Conservation (phyloP, 2,329 filamentous ascomycete genomes). For the Aureobasidium sp. region DNA sequence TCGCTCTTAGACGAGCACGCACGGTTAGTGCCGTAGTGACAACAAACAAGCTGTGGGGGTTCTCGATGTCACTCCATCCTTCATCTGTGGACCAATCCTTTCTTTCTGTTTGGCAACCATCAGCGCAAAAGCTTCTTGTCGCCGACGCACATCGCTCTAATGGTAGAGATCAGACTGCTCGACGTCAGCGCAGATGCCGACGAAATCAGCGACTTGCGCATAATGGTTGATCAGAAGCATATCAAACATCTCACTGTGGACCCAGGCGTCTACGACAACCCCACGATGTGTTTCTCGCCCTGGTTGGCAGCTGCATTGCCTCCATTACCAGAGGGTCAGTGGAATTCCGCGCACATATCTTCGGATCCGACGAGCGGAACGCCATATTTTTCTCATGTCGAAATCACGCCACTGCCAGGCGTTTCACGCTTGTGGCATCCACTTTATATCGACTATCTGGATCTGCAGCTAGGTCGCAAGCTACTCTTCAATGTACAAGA, state of each 20-base stretch:
- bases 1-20: neutral
- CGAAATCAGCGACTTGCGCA: conserved; percentile 31
- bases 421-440: conserved; percentile 33
- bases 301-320: conserved; percentile 31
- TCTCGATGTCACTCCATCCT: too few species aligned
- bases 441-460: conserved; percentile 30
- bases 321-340: conserved; percentile 33
- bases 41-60: neutral
- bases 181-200: conserved; percentile 19
- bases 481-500: conserved; percentile 20
- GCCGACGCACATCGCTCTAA: neutral
- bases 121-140: too few species aligned
- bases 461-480: conserved; percentile 21
- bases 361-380: conserved; percentile 22
- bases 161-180: conserved; percentile 12
- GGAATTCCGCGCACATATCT: conserved; percentile 35
- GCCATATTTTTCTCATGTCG: conserved; percentile 15
- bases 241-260: conserved; percentile 39
- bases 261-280: conserved; percentile 26
- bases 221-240: conserved; percentile 31
- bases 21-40: neutral
- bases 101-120: too few species aligned
- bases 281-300: conserved; percentile 31
- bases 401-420: conserved; percentile 10
- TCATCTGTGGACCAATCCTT: neutral